phyloP scores from a whole-genome alignment of 768 basidiomycete genomes.

The Boletus tylopilopsis region DNA sequence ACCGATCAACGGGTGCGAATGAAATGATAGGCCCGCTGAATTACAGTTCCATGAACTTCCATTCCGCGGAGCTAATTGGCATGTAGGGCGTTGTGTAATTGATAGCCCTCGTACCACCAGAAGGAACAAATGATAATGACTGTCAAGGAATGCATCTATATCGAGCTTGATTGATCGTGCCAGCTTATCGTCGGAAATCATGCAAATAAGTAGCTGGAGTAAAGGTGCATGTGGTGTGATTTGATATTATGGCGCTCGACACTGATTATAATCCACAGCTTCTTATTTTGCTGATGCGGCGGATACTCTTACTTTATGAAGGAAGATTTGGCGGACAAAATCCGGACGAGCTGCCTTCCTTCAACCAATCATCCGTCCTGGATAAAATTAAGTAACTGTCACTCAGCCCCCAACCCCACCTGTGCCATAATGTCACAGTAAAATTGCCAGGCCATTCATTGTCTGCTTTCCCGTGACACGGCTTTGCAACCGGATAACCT shows the following conservation, averaged over 20 bases:
- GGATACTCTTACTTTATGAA: constrained; percentile 1
- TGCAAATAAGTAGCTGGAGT: constrained; percentile 1
- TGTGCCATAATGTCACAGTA: neutral
- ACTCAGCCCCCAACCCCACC: neutral
- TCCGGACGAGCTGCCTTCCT: neutral
- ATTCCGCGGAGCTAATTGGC: constrained; percentile 15
- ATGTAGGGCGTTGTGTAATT: neutral
- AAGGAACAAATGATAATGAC: constrained; percentile 1
- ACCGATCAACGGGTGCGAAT: constrained; percentile 10
- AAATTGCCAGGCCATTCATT: neutral
- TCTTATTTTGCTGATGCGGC: neutral
- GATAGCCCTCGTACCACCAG: neutral
- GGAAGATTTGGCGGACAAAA: neutral
- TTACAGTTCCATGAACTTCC: constrained; percentile 16
- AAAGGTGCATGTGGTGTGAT: neutral
- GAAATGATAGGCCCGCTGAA: constrained; percentile 16
- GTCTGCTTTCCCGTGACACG: neutral
- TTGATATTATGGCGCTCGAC: neutral
- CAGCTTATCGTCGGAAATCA: neutral
- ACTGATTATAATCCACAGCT: neutral
- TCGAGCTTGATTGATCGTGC: constrained; percentile 8
- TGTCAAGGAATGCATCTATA: constrained; percentile 1
- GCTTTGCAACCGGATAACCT: neutral
- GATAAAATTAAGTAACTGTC: no score
- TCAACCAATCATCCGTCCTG: neutral